phyloP scores from a whole-genome alignment of 371 early-diverging fungal genomes.

The Saksenaea vasiformis region DNA sequence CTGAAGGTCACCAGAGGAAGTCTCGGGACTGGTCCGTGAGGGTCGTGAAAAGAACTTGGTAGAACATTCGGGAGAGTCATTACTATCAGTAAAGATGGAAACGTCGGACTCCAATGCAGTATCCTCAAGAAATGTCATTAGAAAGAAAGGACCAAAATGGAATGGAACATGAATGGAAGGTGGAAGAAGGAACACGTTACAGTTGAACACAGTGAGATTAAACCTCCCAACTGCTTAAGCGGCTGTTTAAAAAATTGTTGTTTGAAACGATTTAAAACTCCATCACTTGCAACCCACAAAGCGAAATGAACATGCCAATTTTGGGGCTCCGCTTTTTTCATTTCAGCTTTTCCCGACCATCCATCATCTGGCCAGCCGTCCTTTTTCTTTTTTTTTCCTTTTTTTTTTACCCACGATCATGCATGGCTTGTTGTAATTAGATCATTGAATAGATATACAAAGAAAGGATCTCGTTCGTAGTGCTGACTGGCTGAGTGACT shows the following conservation, averaged over 20 bases:
- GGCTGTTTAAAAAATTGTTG: background rate
- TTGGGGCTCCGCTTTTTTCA: no score
- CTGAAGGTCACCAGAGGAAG: background rate
- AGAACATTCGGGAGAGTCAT: background rate
- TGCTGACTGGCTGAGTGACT: no score
- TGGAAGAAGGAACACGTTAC: constrained; percentile 1
- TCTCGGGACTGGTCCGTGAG: background rate
- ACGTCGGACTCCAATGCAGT: background rate
- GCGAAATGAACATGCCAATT: no score
- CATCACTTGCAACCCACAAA: no score
- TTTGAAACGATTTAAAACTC: background rate
- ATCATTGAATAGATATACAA: no score
- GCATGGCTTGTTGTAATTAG: no score
- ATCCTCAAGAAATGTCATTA: constrained; percentile 2
- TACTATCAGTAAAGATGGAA: background rate
- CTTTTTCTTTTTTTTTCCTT: no score
- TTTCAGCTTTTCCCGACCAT: no score
- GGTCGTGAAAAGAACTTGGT: background rate
- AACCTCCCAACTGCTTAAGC: background rate
- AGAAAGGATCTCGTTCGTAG: no score
- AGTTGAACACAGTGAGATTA: background rate
- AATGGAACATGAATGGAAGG: constrained; percentile 5
- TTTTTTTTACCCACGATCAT: no score
- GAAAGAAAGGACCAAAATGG: background rate
- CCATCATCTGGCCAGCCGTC: no score